Percentiles rank a stretch among this genome's conserved stretches.
Evolutionary conservation across 2,329 filamentous ascomycete genomes (phyloP).

Genomic region (Geosmithia putterillii): DNA sequence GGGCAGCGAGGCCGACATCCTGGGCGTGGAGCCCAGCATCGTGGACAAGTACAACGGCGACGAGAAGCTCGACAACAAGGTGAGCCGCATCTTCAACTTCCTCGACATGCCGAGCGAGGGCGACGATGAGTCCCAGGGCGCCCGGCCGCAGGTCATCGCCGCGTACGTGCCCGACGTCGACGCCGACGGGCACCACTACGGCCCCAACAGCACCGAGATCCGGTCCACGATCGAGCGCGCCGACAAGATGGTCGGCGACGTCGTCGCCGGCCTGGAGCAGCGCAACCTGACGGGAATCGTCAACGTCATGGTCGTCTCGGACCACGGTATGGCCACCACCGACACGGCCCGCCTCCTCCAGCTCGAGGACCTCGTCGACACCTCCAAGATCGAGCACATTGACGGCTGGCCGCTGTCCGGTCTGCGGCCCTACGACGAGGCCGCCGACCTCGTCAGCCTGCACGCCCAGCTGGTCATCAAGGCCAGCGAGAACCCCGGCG

Average conservation of each 20-base stretch:
- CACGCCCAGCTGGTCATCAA: constrained; percentile 50
- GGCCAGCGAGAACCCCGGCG: constrained; percentile 43
- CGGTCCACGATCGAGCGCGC: constrained; percentile 63
- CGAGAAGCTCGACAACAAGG: constrained; percentile 64
- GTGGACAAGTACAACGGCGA: constrained; percentile 76
- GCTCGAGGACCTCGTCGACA: constrained; percentile 78
- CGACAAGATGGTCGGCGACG: constrained; percentile 66
- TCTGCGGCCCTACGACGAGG: constrained; percentile 63
- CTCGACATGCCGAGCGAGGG: constrained; percentile 72
- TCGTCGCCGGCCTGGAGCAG: constrained; percentile 64
- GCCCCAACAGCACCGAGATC: constrained; percentile 92
- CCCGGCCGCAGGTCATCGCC: constrained; percentile 80
- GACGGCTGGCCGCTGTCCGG: constrained; percentile 95
- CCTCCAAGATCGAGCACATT: constrained; percentile 63
- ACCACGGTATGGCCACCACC: constrained; percentile 97
- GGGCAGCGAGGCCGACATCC: constrained; percentile 79
- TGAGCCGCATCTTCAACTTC: constrained; percentile 65
- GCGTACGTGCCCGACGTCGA: constrained; percentile 94
- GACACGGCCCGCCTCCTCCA: constrained; percentile 71
- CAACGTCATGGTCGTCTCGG: constrained; percentile 91
- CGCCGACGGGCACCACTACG: constrained; percentile 72
- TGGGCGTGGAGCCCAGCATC: constrained; percentile 61
- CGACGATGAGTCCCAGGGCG: constrained; percentile 34
- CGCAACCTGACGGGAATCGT: constrained; percentile 83
- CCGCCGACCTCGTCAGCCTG: constrained; percentile 51